Conservation (phyloP, 192 early-diverging fungal genomes). For the Coemansia sp. region DNA sequence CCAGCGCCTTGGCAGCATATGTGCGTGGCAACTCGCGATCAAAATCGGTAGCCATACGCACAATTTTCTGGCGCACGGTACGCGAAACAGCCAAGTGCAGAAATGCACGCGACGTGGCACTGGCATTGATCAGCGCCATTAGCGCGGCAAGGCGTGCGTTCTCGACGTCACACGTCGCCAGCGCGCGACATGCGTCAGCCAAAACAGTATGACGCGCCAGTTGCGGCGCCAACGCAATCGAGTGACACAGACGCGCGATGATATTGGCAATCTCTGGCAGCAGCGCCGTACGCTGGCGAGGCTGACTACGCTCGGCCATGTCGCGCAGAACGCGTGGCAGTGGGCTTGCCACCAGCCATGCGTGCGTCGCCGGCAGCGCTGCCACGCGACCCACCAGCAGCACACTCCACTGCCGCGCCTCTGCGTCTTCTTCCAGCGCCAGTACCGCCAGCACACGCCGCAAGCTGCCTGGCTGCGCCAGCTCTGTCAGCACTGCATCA, state of each 20-base stretch:
- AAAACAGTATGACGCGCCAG: slow-evolving; percentile 18
- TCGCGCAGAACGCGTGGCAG: slow-evolving; percentile 18
- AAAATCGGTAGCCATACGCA: slow-evolving; percentile 19
- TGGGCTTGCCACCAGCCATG: slow-evolving; percentile 42
- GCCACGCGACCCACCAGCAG: slow-evolving; percentile 30
- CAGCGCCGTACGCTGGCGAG: slow-evolving; percentile 15
- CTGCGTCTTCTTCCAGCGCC: slow-evolving; percentile 27
- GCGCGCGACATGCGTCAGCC: slow-evolving; percentile 16
- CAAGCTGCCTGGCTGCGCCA: slow-evolving; percentile 32
- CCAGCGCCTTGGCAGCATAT: slow-evolving; percentile 37
- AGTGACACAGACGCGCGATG: slow-evolving; percentile 37
- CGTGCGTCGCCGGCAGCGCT: slow-evolving; percentile 25
- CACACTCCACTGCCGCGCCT: slow-evolving; percentile 39
- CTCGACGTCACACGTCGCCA: slow-evolving; percentile 20
- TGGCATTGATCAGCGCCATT: slow-evolving; percentile 33
- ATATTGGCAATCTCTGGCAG: slow-evolving; percentile 38
- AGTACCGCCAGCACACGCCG: slow-evolving; percentile 41
- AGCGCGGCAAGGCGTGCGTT: slow-evolving; percentile 21
- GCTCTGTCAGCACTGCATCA: slow-evolving; percentile 11
- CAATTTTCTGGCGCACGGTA: slow-evolving; percentile 1
- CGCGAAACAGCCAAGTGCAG: slow-evolving; percentile 9
- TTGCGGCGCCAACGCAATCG: slow-evolving; percentile 18
- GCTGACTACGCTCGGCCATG: slow-evolving; percentile 9
- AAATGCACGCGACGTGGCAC: slow-evolving; percentile 34
- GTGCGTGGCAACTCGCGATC: slow-evolving; percentile 12